Conservation (phyloP, 805 yeast species). For the Myxozyma monticola region DNA sequence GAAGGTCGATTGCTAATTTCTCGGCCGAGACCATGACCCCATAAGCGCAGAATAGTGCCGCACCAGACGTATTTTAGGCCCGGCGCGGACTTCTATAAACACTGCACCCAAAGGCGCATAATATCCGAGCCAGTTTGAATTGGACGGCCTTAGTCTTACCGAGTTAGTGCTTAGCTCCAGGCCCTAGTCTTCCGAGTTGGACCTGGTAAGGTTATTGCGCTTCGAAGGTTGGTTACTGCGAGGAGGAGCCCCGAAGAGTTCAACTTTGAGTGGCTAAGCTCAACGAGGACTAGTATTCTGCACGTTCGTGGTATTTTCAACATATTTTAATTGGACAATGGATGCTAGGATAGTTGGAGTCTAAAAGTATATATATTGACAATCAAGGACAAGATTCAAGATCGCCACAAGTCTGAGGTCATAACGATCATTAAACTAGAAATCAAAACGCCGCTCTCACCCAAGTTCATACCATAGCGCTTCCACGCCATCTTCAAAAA, state of each 20-base stretch:
- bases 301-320: background rate
- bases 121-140: too few relatives aligned
- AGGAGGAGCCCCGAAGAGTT: background rate
- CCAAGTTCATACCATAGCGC: background rate
- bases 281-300: too few relatives aligned
- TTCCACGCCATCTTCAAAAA: background rate
- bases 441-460: background rate
- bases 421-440: background rate
- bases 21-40: too few relatives aligned
- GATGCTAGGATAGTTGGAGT: background rate
- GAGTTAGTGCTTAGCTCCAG: background rate
- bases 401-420: too few relatives aligned
- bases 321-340: background rate
- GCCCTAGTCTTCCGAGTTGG: too few relatives aligned
- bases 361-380: slow-evolving; percentile 43
- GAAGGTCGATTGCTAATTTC: too few relatives aligned
- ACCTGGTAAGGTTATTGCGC: background rate
- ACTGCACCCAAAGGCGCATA: too few relatives aligned
- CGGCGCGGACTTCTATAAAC: background rate
- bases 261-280: too few relatives aligned
- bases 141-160: too few relatives aligned
- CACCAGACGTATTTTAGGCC: background rate
- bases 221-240: background rate
- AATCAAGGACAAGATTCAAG: too few relatives aligned
- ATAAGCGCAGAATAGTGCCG: background rate